Percentiles rank a stretch among this genome's conserved stretches.
These are phyloP conservation scores for Glaciozyma martinii DNA, from an alignment of 768 basidiomycete genomes.

Conservation along the genomic window DNA sequence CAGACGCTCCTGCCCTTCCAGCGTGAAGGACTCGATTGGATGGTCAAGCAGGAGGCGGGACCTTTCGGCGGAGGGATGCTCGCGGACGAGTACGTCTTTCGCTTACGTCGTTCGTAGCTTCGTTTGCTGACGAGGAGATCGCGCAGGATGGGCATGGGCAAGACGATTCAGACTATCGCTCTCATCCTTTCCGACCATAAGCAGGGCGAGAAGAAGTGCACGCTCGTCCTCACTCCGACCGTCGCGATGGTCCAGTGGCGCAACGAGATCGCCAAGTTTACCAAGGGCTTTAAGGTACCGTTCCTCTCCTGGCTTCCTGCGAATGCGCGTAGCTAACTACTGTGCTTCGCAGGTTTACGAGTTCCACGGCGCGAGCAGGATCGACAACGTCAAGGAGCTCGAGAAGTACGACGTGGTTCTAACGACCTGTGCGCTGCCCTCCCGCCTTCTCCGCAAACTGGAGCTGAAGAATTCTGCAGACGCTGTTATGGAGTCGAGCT, in stretches of 20 bases:
- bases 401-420: constrained; percentile 82
- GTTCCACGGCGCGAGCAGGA: constrained; percentile 29
- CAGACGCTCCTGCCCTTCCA: constrained; percentile 87
- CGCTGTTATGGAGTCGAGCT: constrained; percentile 79
- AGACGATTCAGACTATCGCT: constrained; percentile 93
- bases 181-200: constrained; percentile 63
- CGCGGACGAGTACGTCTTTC: constrained; percentile 51
- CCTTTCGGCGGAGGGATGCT: constrained; percentile 74
- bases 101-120: not conserved
- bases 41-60: constrained; percentile 82
- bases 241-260: constrained; percentile 72
- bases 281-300: constrained; percentile 57
- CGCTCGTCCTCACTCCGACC: constrained; percentile 70
- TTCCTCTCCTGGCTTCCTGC: too few species aligned
- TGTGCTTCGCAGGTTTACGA: constrained; percentile 50
- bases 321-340: too few species aligned
- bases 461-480: constrained; percentile 47
- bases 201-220: constrained; percentile 51
- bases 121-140: not conserved
- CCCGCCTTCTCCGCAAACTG: not conserved
- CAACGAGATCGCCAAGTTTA: constrained; percentile 82
- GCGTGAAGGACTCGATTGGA: constrained; percentile 88
- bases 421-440: constrained; percentile 52
- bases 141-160: constrained; percentile 53
- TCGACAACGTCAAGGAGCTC: constrained; percentile 51